Conservation (phyloP, 139 green algal genomes). For the Chlorella sp. region DNA sequence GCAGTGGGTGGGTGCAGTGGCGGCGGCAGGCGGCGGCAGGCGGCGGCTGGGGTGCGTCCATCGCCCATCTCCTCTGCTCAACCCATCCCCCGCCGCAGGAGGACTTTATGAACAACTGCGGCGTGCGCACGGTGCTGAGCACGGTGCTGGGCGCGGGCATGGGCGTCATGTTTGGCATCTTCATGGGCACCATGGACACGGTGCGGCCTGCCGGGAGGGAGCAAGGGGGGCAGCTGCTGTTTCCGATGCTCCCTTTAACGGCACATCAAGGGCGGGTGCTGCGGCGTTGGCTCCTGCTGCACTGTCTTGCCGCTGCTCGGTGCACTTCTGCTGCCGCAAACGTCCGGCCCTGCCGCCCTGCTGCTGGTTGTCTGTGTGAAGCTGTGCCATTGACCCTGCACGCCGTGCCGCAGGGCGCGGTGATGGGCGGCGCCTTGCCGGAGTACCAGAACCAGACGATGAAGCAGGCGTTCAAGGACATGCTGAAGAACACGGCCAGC, state of each 20-base stretch:
- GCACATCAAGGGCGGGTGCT: not conserved
- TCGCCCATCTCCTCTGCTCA: not conserved
- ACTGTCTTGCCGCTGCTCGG: not conserved
- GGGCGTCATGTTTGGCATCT: constrained; percentile 87
- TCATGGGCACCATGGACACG: constrained; percentile 82
- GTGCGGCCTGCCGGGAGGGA: not conserved
- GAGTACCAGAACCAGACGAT: constrained; percentile 52
- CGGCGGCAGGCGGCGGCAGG: not conserved
- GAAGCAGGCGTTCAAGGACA: constrained; percentile 51
- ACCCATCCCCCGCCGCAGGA: constrained; percentile 42
- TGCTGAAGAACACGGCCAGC: constrained; percentile 40
- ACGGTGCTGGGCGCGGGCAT: constrained; percentile 76
- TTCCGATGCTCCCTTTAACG: too few species aligned
- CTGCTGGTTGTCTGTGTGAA: not conserved
- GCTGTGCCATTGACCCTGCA: not conserved
- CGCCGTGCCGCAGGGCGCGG: constrained; percentile 18
- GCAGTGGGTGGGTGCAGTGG: not conserved
- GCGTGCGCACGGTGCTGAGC: constrained; percentile 77
- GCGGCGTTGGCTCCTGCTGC: not conserved
- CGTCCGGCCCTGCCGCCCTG: too few species aligned
- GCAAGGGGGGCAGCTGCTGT: too few species aligned
- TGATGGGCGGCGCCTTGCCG: constrained; percentile 40
- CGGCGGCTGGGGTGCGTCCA: not conserved
- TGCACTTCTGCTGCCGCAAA: too few species aligned
- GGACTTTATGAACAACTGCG: constrained; percentile 97